Percentiles rank a stretch among this genome's conserved stretches.
phyloP scores from a whole-genome alignment of 208 protist species.

The Trypanosoma platydactyli region DNA sequence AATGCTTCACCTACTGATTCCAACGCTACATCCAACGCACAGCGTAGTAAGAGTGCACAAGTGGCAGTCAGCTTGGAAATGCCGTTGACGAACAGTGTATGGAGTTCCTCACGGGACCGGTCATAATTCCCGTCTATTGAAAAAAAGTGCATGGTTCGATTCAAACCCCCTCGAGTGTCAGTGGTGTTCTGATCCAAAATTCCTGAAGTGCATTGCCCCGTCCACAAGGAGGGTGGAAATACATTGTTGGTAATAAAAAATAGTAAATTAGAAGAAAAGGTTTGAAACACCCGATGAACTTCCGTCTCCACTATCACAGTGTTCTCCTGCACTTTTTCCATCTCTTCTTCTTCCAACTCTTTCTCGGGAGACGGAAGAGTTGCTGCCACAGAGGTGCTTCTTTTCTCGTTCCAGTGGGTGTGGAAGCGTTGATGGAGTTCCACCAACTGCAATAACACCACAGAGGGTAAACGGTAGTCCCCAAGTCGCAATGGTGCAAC shows the following conservation, averaged over 20 bases:
- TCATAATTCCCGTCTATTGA: constrained; percentile 60
- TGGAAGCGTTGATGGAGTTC: constrained; percentile 37
- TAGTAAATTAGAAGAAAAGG: constrained; percentile 39
- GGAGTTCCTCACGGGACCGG: constrained; percentile 21
- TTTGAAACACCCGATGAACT: constrained; percentile 46
- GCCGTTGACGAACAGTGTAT: constrained; percentile 14
- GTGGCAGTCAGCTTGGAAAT: constrained; percentile 16
- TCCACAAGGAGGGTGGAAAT: constrained; percentile 46
- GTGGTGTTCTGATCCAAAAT: neutral
- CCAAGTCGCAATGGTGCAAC: constrained; percentile 49
- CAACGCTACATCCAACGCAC: constrained; percentile 31
- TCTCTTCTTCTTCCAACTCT: neutral
- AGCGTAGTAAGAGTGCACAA: constrained; percentile 26
- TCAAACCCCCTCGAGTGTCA: constrained; percentile 22
- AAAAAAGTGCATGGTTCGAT: constrained; percentile 54
- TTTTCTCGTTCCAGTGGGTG: constrained; percentile 13
- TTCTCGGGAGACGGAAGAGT: neutral
- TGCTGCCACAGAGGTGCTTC: neutral
- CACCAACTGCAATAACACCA: constrained; percentile 35
- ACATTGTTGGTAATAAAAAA: constrained; percentile 41
- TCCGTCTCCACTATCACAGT: constrained; percentile 45
- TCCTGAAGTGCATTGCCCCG: neutral
- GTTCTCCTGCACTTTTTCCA: neutral
- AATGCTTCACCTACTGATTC: constrained; percentile 33
- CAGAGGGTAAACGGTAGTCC: constrained; percentile 59